Evolutionary conservation across 1,139 yeast species (phyloP), one percentile per base, ranked within the genome.

Genomic region (Nakaseomyces glabratus): DNA sequence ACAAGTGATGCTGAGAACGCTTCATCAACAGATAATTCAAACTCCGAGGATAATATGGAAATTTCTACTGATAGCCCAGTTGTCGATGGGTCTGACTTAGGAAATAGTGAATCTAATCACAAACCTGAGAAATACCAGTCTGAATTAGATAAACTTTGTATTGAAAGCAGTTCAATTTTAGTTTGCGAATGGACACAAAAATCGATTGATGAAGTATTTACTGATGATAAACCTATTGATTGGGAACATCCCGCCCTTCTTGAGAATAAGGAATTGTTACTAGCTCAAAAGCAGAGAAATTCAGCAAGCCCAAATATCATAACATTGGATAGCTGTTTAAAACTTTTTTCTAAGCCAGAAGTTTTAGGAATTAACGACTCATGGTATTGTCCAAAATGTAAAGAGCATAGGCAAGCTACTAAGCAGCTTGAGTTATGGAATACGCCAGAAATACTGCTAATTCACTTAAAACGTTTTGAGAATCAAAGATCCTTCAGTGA

Each of bases 301-400:
- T 60, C 58, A 33, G 61, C 59, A 34, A 63, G 66, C 38, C 68
- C 66, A 35, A 63, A 72, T n/a, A 65, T 66, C 10, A 69, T 84
- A 11, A 69, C 81, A 0, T 64, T 90, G 22, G 71, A 73, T 43
- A 93, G 82, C 46, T 90, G 97, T 52, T 60, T 90, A 33, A 71
- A 70, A 24, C 57, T 76, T 41, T 90, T 90, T 53, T 76, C 93
- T 16, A 73, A 75, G 35, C 80, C 93, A 1, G 98, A 90, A 55
- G 74, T 86, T 2, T 66, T 90, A 30, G 86, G 96, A 9, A 82
- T 84, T 35, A 82, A 84, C 40, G 97, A 90, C 58, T 67, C 86
- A 35, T 90, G 98, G 98, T 86, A 79, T 51, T 90, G 98, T 57
- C 93, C 96, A 2, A 62, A 66, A 17, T 90, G 98, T 62, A 76